Base-by-base conservation (phyloP, 2,329 filamentous ascomycete genomes). In the Diaporthe citriasiana region DNA sequence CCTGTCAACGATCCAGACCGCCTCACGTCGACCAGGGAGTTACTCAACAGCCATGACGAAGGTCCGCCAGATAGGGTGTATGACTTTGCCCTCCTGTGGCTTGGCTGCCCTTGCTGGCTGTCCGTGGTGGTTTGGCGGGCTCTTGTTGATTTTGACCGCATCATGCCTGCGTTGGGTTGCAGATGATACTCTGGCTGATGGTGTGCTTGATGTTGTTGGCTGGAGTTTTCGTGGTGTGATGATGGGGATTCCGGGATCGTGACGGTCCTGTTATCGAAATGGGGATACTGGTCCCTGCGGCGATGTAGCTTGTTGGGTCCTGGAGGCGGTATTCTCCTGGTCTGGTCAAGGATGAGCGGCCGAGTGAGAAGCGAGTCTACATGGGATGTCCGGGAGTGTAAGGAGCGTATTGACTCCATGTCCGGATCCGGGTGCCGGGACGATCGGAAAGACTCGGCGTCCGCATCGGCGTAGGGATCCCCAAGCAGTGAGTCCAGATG, bases 381-480 rank as follows among this genome's bases (percentile, higher is more conserved):
- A 35, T 66, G 63, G 30, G 63, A 66, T 33, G 63, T 27, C 33
- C 27, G 68, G 25, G 53, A 70, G 19, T 73, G 73, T 19, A 63
- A 70, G 22, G 73, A 75, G 45, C 56, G 68, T 72, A 72, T 53
- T 51, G 57, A 51, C 22, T 71, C 65, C 60, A 72, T 55, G 40
- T 75, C 74, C 57, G 66, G 27, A 51, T 73, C 70, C 55, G 40
- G 69, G n/a, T 71, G 56, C 25, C 53, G 68, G 55, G 42, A 59
- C 40, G 55, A 73, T 22, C 71, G 73, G 65, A 68, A n/a, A n/a
- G 73, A 75, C 66, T 60, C 74, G 59, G 72, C 72, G 60, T 72
- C 60, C 33, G 35, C 57, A 59, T 73, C 71, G 63, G 50, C 40
- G 40, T 53, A 72, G n/a, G 72, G 55, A 27, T 71, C 65, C 7